Evolutionary conservation across 1,139 yeast genomes (phyloP).

Genomic region (Arxiozyma slooffiae): DNA sequence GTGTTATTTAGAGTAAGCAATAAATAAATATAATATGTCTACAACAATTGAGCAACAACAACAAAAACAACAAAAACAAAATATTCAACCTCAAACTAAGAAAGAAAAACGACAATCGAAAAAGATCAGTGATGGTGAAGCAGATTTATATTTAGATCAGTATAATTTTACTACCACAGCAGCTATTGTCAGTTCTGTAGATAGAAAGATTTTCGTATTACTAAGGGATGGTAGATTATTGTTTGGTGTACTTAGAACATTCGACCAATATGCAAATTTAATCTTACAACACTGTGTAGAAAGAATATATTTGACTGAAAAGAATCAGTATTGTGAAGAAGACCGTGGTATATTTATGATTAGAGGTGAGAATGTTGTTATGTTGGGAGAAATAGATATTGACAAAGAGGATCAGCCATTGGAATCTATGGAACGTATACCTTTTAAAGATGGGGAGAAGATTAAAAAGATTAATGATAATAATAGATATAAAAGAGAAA

Average conservation of each 20-base stretch:
- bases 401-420: conserved; percentile 74
- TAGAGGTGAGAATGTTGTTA: conserved; percentile 95
- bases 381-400: conserved; percentile 89
- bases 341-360: conserved; percentile 76
- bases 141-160: conserved; percentile 40
- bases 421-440: conserved; percentile 45
- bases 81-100: not conserved
- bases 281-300: conserved; percentile 88
- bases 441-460: conserved; percentile 50
- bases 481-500: conserved; percentile 36
- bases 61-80: conserved; percentile 1
- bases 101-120: conserved; percentile 6
- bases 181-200: conserved; percentile 88
- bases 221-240: conserved; percentile 84
- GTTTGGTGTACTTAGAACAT: conserved; percentile 86
- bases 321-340: conserved; percentile 56
- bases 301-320: conserved; percentile 56
- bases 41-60: conserved; percentile 4
- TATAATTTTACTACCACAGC: conserved; percentile 96
- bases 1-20: not conserved
- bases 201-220: conserved; percentile 63
- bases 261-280: conserved; percentile 89
- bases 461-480: conserved; percentile 36
- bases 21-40: not conserved
- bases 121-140: conserved; percentile 31